These are phyloP conservation scores for Multifurca ochricompacta DNA, from an alignment of 768 basidiomycete species.

Conservation along the genomic window DNA sequence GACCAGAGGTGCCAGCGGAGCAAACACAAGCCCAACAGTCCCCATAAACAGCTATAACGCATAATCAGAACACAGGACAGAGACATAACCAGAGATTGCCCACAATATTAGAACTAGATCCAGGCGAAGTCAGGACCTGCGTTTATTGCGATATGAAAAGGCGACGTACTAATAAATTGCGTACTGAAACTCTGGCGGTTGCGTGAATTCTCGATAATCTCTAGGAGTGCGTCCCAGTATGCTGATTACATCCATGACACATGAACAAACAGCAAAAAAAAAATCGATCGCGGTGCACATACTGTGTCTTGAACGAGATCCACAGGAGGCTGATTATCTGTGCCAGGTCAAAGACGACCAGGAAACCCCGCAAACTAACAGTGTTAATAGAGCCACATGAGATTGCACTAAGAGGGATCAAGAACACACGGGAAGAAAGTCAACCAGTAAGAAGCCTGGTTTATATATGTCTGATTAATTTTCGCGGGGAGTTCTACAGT, in stretches of 20 bases:
- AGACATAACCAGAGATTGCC: conserved; percentile 25
- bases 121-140: conserved; percentile 8
- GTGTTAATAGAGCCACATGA: not conserved
- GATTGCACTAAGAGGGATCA: not conserved
- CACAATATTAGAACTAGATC: conserved; percentile 47
- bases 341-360: conserved; percentile 90
- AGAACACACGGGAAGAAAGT: conserved; percentile 84
- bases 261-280: not conserved
- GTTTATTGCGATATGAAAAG: not conserved
- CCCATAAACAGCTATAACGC: conserved; percentile 66
- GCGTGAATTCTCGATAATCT: conserved; percentile 84
- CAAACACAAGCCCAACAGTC: conserved; percentile 91
- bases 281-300: conserved; percentile 23
- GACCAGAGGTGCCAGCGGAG: conserved; percentile 89
- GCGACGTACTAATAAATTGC: conserved; percentile 68
- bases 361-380: conserved; percentile 81
- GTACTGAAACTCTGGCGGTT: conserved; percentile 86
- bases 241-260: conserved; percentile 30
- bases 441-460: conserved; percentile 87
- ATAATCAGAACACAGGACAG: conserved; percentile 10
- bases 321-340: conserved; percentile 88
- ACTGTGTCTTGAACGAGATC: conserved; percentile 80
- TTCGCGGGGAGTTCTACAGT: conserved; percentile 53
- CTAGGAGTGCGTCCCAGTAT: conserved; percentile 84
- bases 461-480: conserved; percentile 85